phyloP scores from a whole-genome alignment of 2,329 filamentous ascomycete genomes.

The Pyrenophora teres region DNA sequence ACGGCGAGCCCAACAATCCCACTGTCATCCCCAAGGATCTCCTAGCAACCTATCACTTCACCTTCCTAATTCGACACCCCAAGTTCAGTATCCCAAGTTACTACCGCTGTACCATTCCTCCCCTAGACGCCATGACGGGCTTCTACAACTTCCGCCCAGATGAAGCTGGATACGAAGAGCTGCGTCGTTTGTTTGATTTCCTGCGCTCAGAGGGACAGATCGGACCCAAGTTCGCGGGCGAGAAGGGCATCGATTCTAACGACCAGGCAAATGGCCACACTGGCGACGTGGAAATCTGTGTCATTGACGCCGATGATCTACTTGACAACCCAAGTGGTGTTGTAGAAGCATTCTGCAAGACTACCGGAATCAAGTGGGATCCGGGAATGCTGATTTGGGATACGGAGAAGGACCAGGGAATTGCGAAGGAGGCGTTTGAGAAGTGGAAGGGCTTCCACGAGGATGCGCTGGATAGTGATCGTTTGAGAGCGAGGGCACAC shows the following conservation, averaged over 20 bases:
- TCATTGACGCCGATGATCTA: constrained; percentile 92
- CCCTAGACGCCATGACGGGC: constrained; percentile 78
- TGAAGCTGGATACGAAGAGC: constrained; percentile 89
- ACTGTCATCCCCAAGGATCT: constrained; percentile 78
- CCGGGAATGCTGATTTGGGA: constrained; percentile 85
- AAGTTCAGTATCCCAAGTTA: constrained; percentile 88
- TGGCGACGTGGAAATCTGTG: constrained; percentile 69
- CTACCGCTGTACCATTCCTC: constrained; percentile 91
- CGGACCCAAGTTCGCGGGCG: constrained; percentile 67
- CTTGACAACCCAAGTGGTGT: constrained; percentile 80
- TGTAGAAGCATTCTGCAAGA: constrained; percentile 79
- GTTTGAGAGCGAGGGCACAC: constrained; percentile 71
- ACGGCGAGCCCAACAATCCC: constrained; percentile 72
- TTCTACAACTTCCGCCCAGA: constrained; percentile 85
- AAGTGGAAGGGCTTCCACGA: constrained; percentile 99
- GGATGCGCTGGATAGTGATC: constrained; percentile 83
- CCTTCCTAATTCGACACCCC: constrained; percentile 97
- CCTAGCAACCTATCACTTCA: constrained; percentile 84
- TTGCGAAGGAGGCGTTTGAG: constrained; percentile 78
- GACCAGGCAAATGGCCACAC: constrained; percentile 41
- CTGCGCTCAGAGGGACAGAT: constrained; percentile 71
- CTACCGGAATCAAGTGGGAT: constrained; percentile 76
- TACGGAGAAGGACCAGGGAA: constrained; percentile 69
- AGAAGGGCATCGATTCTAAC: constrained; percentile 39
- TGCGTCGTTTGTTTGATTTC: constrained; percentile 86